Evolutionary conservation across 331 rosid genomes (phyloP).

Genomic region (Telfairia occidentalis): DNA sequence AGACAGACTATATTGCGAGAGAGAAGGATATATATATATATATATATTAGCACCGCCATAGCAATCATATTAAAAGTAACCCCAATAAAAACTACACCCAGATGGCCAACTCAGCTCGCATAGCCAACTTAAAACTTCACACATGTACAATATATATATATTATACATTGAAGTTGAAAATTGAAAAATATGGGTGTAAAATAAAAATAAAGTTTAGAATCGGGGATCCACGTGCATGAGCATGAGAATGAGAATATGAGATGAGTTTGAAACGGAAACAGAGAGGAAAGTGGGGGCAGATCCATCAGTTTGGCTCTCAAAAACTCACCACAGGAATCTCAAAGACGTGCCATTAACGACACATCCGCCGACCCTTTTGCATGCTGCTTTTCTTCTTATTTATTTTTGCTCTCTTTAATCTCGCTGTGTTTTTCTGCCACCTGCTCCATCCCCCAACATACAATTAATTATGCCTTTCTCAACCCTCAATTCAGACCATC

Average conservation of each 20-base stretch:
- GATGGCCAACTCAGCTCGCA: background rate
- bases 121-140: background rate
- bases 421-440: slow-evolving; percentile 36
- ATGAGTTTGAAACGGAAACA: background rate
- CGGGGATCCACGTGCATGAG: background rate
- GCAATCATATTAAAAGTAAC: background rate
- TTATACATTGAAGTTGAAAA: too few relatives aligned
- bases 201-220: background rate
- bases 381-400: background rate
- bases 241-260: background rate
- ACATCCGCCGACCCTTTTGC: slow-evolving; percentile 63
- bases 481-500: background rate
- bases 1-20: too few relatives aligned
- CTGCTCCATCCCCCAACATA: slow-evolving; percentile 45
- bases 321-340: slow-evolving; percentile 27
- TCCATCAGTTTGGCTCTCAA: background rate
- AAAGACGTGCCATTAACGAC: slow-evolving; percentile 59
- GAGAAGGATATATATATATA: background rate
- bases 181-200: background rate
- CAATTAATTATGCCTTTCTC: slow-evolving; percentile 8
- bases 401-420: too few relatives aligned
- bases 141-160: too few relatives aligned
- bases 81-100: background rate
- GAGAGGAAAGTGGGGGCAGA: background rate
- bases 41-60: background rate